These are phyloP conservation scores for Elymus sibiricus DNA, from an alignment of 176 grass and related monocot genomes.

Conservation along the genomic window DNA sequence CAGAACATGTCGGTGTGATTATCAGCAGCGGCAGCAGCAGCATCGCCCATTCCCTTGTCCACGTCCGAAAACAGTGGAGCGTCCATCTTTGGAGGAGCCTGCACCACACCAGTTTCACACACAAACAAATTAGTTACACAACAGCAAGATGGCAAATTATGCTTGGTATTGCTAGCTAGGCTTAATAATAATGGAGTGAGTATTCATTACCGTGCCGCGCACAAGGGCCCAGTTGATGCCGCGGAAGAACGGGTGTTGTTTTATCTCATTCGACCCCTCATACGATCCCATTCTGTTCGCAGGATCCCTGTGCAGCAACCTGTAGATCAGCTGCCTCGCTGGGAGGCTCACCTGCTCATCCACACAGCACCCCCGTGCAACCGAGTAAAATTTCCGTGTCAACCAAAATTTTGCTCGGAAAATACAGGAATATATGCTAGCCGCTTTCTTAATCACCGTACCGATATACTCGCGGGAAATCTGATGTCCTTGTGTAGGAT, in stretches of 20 bases:
- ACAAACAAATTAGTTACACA: background rate
- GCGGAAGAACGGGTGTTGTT: slow-evolving; percentile 73
- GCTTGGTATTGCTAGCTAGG: background rate
- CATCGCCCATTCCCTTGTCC: slow-evolving; percentile 2
- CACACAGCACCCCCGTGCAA: background rate
- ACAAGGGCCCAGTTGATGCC: slow-evolving; percentile 92
- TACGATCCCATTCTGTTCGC: slow-evolving; percentile 67
- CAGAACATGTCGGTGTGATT: slow-evolving; percentile 52
- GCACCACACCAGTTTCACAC: background rate
- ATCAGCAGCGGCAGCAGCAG: background rate
- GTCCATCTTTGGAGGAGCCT: slow-evolving; percentile 52
- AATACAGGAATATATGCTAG: background rate
- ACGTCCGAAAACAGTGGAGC: slow-evolving; percentile 28
- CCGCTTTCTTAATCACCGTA: slow-evolving; percentile 35
- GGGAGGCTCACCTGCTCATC: slow-evolving; percentile 59
- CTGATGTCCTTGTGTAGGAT: slow-evolving; percentile 89
- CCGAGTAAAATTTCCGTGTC: background rate
- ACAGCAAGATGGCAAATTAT: background rate
- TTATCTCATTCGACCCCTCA: slow-evolving; percentile 74
- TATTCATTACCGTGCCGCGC: slow-evolving; percentile 47
- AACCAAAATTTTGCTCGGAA: background rate
- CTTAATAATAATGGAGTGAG: background rate
- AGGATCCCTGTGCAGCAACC: slow-evolving; percentile 74
- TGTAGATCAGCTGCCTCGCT: slow-evolving; percentile 70
- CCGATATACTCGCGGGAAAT: slow-evolving; percentile 71